phyloP scores from a whole-genome alignment of 2,329 filamentous ascomycete genomes.

The Pseudogymnoascus sp. region DNA sequence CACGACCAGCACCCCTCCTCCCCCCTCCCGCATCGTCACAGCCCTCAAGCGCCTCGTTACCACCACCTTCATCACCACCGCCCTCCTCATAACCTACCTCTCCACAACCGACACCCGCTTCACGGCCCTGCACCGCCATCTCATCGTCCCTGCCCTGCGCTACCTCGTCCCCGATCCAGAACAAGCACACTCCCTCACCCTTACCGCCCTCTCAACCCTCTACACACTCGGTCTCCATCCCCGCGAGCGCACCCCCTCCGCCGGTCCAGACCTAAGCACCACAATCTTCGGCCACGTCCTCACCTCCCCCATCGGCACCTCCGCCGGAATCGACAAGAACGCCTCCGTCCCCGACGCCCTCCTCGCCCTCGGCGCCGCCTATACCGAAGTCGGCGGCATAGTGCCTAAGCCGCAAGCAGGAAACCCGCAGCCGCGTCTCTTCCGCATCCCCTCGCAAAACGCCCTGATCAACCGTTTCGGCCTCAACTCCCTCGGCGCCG shows the following conservation, averaged over 20 bases:
- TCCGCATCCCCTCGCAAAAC: conserved; percentile 72
- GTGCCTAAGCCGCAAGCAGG: conserved; percentile 82
- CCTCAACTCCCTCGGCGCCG: conserved; percentile 83
- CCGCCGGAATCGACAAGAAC: conserved; percentile 92
- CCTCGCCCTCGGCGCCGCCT: conserved; percentile 72
- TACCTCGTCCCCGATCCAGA: conserved; percentile 67
- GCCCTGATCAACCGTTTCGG: conserved; percentile 94
- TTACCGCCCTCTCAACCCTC: conserved; percentile 59
- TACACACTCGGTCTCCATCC: conserved; percentile 70
- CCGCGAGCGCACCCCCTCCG: conserved; percentile 58
- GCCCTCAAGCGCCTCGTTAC: conserved; percentile 41
- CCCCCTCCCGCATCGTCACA: conserved; percentile 25
- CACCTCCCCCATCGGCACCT: conserved; percentile 83
- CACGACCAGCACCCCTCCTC: background rate
- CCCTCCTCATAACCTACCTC: conserved; percentile 44
- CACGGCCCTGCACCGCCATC: conserved; percentile 53
- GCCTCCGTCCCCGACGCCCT: conserved; percentile 79
- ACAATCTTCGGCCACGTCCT: conserved; percentile 68
- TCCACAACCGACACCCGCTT: conserved; percentile 70
- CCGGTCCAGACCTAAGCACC: conserved; percentile 33
- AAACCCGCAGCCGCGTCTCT: conserved; percentile 81
- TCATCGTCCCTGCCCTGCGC: conserved; percentile 58
- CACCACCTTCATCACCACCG: conserved; percentile 44
- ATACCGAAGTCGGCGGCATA: conserved; percentile 88
- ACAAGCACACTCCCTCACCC: conserved; percentile 81